Percentiles rank a stretch among this genome's conserved stretches.
These are phyloP conservation scores for Zalaria obscura DNA, from an alignment of 2,329 filamentous ascomycete genomes.

Conservation along the genomic window DNA sequence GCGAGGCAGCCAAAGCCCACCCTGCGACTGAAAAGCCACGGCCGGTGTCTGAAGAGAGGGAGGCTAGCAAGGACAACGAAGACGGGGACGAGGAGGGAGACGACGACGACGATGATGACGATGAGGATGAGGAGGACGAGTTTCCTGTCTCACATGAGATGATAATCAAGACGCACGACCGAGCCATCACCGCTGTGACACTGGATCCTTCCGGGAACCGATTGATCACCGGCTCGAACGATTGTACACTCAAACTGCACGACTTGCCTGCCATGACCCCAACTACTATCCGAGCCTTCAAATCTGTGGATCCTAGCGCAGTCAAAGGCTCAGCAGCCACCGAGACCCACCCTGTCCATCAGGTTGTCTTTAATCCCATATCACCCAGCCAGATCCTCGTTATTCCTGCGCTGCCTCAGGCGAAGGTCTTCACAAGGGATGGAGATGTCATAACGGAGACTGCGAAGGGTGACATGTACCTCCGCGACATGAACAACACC, in stretches of 20 bases:
- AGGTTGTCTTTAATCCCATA: constrained; percentile 72
- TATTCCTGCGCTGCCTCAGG: constrained; percentile 76
- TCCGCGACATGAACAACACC: constrained; percentile 93
- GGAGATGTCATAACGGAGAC: constrained; percentile 78
- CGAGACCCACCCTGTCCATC: constrained; percentile 80
- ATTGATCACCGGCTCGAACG: constrained; percentile 78
- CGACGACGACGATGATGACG: constrained; percentile 44
- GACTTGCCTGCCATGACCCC: constrained; percentile 94
- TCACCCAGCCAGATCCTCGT: constrained; percentile 73
- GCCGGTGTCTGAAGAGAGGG: constrained; percentile 7
- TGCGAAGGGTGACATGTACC: constrained; percentile 95
- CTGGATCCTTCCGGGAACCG: constrained; percentile 75
- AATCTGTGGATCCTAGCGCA: constrained; percentile 73
- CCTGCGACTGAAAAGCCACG: constrained; percentile 9
- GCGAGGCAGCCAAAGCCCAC: constrained; percentile 5
- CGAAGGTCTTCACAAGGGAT: constrained; percentile 78
- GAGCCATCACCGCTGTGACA: constrained; percentile 69
- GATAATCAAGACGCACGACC: constrained; percentile 81
- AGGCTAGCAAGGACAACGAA: constrained; percentile 18
- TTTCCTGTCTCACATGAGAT: constrained; percentile 90
- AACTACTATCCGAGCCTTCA: constrained; percentile 86
- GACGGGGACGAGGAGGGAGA: constrained; percentile 35
- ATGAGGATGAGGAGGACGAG: constrained; percentile 65
- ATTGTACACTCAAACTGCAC: constrained; percentile 84
- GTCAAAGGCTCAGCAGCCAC: constrained; percentile 51